These are phyloP conservation scores for Aspergillus pseudotamarii DNA, from an alignment of 2,329 filamentous ascomycete genomes.

Conservation along the genomic window DNA sequence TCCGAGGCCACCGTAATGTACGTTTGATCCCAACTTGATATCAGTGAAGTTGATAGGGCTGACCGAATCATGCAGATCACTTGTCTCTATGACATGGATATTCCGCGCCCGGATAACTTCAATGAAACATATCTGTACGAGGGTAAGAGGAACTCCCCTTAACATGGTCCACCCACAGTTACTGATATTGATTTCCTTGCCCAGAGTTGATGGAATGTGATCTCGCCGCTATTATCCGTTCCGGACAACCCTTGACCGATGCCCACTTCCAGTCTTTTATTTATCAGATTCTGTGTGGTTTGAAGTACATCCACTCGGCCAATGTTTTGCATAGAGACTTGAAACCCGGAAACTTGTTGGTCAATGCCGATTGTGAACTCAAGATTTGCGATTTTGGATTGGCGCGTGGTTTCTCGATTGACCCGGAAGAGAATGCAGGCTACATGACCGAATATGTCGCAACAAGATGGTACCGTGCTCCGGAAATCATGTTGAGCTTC, in stretches of 20 bases:
- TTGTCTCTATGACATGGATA: slow-evolving; percentile 99
- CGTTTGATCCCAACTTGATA: slow-evolving; percentile 35
- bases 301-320: slow-evolving; percentile 99
- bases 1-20: slow-evolving; percentile 85
- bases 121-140: slow-evolving; percentile 99
- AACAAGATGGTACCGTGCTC: slow-evolving; percentile 96
- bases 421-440: slow-evolving; percentile 96
- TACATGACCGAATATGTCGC: slow-evolving; percentile 99
- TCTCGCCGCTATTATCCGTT: slow-evolving; percentile 94
- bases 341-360: slow-evolving; percentile 94
- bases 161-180: not conserved
- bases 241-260: slow-evolving; percentile 94
- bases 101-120: slow-evolving; percentile 94
- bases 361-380: slow-evolving; percentile 98
- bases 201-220: slow-evolving; percentile 99
- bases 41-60: slow-evolving; percentile 31
- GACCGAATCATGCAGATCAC: slow-evolving; percentile 71
- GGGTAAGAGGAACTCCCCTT: slow-evolving; percentile 59
- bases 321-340: slow-evolving; percentile 96
- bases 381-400: slow-evolving; percentile 99
- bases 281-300: slow-evolving; percentile 97
- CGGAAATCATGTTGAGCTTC: slow-evolving; percentile 99
- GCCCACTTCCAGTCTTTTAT: slow-evolving; percentile 99
- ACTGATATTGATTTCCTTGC: slow-evolving; percentile 15
- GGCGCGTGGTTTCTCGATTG: slow-evolving; percentile 92